phyloP scores from a whole-genome alignment of 768 basidiomycete genomes.

The Grammothele lineata region DNA sequence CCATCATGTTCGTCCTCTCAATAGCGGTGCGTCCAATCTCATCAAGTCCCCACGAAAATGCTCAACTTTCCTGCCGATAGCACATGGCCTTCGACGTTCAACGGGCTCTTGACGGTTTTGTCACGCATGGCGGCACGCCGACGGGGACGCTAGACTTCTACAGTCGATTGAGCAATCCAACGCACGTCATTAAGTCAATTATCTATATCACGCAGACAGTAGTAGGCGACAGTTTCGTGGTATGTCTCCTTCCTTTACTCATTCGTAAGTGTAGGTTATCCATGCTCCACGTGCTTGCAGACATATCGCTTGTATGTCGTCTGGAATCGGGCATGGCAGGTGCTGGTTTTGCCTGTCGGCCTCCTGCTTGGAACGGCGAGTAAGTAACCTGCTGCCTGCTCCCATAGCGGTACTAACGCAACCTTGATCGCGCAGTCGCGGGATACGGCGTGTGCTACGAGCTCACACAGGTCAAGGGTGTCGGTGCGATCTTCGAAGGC shows the following conservation, averaged over 20 bases:
- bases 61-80: neutral
- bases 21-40: neutral
- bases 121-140: constrained; percentile 1
- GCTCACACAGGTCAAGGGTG: neutral
- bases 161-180: neutral
- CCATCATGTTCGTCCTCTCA: neutral
- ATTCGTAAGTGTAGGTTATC: no score
- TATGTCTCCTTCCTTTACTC: neutral
- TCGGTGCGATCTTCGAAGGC: neutral
- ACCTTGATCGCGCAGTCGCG: neutral
- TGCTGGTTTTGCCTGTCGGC: constrained; percentile 3
- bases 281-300: constrained; percentile 1
- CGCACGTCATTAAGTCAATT: constrained; percentile 4
- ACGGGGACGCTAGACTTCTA: constrained; percentile 1
- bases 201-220: constrained; percentile 9
- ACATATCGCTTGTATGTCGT: constrained; percentile 11
- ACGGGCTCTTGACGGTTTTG: constrained; percentile 3
- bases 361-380: constrained; percentile 4
- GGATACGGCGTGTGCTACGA: constrained; percentile 1
- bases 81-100: constrained; percentile 4
- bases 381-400: neutral
- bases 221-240: constrained; percentile 8
- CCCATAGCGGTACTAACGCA: no score
- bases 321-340: constrained; percentile 1
- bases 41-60: no score